These are phyloP conservation scores for Pythium aquatile DNA, from an alignment of 352 stramenopile genomes.

Conservation along the genomic window DNA sequence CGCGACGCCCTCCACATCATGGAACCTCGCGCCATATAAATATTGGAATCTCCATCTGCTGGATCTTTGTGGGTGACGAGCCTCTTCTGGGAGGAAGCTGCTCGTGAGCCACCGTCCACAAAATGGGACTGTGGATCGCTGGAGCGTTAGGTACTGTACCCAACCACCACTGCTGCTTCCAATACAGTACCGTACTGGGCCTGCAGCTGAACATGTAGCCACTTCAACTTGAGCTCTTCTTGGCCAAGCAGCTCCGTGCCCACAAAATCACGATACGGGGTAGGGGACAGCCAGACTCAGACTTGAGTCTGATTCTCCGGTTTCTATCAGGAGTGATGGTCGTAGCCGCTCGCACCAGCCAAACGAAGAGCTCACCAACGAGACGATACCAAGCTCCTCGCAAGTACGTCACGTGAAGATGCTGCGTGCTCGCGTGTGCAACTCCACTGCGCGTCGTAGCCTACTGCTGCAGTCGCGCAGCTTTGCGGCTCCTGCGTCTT, in stretches of 20 bases:
- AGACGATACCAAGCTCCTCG: too few species aligned
- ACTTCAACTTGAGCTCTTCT: background rate
- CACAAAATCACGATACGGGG: background rate
- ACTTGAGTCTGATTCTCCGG: background rate
- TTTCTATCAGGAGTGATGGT: constrained; percentile 1
- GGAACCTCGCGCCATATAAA: too few species aligned
- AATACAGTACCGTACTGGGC: background rate
- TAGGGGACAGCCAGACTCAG: background rate
- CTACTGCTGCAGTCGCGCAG: constrained; percentile 11
- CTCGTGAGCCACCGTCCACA: too few species aligned
- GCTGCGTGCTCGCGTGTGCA: constrained; percentile 6
- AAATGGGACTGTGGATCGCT: too few species aligned
- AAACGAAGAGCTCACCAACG: background rate
- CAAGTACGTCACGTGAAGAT: background rate
- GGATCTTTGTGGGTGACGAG: background rate
- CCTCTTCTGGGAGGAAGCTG: background rate
- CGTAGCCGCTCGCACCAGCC: constrained; percentile 1
- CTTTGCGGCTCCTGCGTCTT: constrained; percentile 20
- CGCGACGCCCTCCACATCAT: too few species aligned
- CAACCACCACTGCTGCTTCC: background rate
- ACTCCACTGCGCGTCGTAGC: background rate
- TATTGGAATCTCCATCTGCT: background rate
- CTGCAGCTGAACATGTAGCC: background rate
- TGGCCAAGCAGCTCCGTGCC: background rate
- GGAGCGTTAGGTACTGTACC: background rate